These are phyloP conservation scores for Gelatoporia subvermispora DNA, from an alignment of 768 basidiomycete species.

Conservation along the genomic window DNA sequence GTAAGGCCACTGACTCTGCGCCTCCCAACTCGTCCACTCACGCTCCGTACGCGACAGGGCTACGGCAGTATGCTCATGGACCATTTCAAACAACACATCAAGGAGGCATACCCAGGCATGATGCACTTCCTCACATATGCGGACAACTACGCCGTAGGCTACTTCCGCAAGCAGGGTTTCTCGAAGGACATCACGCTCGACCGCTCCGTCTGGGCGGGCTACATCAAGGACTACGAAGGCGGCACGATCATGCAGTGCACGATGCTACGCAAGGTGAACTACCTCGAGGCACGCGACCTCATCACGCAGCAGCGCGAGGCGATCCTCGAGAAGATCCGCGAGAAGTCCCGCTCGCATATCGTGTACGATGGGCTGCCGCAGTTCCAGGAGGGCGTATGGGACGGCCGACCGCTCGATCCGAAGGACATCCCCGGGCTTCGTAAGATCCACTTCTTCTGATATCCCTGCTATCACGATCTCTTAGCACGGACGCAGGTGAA, in stretches of 20 bases:
- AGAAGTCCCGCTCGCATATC: slow-evolving; percentile 81
- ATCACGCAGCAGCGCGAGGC: slow-evolving; percentile 84
- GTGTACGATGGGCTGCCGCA: slow-evolving; percentile 75
- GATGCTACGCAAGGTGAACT: slow-evolving; percentile 90
- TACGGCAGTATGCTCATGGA: slow-evolving; percentile 99
- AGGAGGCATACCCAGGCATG: slow-evolving; percentile 77
- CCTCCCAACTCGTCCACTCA: background rate
- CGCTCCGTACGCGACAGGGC: slow-evolving; percentile 50
- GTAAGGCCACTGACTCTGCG: slow-evolving; percentile 35
- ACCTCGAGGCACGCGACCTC: slow-evolving; percentile 73
- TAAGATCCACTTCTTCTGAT: slow-evolving; percentile 3
- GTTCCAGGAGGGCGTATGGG: slow-evolving; percentile 58
- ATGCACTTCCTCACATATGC: slow-evolving; percentile 97
- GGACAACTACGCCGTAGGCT: slow-evolving; percentile 98
- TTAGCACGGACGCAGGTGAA: too few relatives aligned
- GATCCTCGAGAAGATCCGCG: slow-evolving; percentile 81
- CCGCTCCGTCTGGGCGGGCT: slow-evolving; percentile 91
- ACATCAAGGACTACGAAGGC: slow-evolving; percentile 99
- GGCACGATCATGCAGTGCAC: slow-evolving; percentile 99
- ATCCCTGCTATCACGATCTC: background rate
- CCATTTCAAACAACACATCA: slow-evolving; percentile 92
- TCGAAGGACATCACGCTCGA: slow-evolving; percentile 95
- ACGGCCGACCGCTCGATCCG: slow-evolving; percentile 55
- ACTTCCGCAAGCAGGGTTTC: slow-evolving; percentile 99
- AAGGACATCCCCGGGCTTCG: slow-evolving; percentile 83